Conservation (phyloP, 192 early-diverging fungal species). For the Backusella westeae region DNA sequence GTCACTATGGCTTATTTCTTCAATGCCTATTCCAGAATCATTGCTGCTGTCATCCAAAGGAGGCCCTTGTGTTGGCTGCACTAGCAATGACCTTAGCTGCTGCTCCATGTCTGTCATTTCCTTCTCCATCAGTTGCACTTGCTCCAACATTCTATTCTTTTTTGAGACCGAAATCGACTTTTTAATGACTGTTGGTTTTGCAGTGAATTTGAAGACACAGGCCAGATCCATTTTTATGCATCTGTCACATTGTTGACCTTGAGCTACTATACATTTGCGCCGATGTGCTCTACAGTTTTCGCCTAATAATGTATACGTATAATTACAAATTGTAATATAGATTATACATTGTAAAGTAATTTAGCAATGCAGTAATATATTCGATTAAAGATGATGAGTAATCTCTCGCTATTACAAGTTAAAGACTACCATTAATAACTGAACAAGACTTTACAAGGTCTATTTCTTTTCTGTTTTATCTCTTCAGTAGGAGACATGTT, state of each 20-base stretch:
- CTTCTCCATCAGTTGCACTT: constrained; percentile 9
- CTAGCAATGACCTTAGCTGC: constrained; percentile 12
- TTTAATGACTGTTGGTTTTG: constrained; percentile 16
- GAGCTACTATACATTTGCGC: constrained; percentile 14
- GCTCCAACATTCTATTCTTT: constrained; percentile 13
- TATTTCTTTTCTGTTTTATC: constrained; percentile 20
- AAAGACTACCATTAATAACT: constrained; percentile 3
- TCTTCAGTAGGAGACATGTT: constrained; percentile 9
- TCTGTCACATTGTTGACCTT: constrained; percentile 16
- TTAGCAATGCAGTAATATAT: background rate
- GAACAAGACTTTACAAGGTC: constrained; percentile 21
- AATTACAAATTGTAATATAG: background rate
- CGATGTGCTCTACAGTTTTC: constrained; percentile 27
- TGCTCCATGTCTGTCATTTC: constrained; percentile 1
- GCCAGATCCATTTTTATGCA: constrained; percentile 17
- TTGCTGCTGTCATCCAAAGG: background rate
- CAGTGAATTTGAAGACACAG: constrained; percentile 16
- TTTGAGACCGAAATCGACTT: constrained; percentile 9
- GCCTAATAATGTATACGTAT: constrained; percentile 1
- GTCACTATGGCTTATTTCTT: background rate
- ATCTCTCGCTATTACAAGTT: background rate
- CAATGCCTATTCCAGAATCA: background rate
- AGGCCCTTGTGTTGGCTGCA: background rate
- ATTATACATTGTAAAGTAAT: background rate
- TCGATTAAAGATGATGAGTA: background rate